Percentiles rank a stretch among this genome's conserved stretches.
phyloP scores from a whole-genome alignment of 306 rosid species.

The Castanea sativa region DNA sequence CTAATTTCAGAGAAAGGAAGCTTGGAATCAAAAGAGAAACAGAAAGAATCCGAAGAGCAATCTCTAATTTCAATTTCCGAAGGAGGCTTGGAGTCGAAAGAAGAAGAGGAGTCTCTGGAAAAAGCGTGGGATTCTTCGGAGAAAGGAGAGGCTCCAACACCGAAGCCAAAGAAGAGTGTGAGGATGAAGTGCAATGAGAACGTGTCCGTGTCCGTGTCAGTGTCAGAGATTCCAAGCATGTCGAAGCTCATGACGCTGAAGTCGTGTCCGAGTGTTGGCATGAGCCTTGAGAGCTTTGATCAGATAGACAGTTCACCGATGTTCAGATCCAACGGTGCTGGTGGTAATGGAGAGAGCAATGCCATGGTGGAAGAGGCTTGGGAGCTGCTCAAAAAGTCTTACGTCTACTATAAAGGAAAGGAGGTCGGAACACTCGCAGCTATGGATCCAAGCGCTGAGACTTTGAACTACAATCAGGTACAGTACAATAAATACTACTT shows the following conservation, averaged over 20 bases:
- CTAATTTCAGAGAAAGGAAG: no score
- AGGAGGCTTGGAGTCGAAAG: background rate
- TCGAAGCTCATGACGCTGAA: background rate
- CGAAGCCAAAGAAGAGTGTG: background rate
- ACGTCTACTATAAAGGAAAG: slow-evolving; percentile 15
- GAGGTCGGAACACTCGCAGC: slow-evolving; percentile 34
- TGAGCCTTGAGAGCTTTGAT: background rate
- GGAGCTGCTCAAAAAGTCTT: slow-evolving; percentile 16
- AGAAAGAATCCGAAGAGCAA: background rate
- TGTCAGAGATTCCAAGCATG: background rate
- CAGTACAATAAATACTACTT: background rate
- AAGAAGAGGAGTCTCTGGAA: background rate
- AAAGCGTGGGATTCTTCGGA: background rate
- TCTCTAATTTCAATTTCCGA: background rate
- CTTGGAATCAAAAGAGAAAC: no score
- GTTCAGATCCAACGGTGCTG: background rate
- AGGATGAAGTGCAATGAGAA: background rate
- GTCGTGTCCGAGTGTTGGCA: slow-evolving; percentile 12
- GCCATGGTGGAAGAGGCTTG: slow-evolving; percentile 34
- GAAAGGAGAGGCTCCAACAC: background rate
- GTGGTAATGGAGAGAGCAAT: background rate
- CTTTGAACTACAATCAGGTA: slow-evolving; percentile 30
- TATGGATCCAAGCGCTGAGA: slow-evolving; percentile 24
- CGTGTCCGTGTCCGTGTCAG: background rate
- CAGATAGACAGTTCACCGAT: background rate